A percentile compares a stretch with the other conserved stretches of the same genome.
Conservation (phyloP, 306 rosid genomes). For the Rubus idaeus region DNA sequence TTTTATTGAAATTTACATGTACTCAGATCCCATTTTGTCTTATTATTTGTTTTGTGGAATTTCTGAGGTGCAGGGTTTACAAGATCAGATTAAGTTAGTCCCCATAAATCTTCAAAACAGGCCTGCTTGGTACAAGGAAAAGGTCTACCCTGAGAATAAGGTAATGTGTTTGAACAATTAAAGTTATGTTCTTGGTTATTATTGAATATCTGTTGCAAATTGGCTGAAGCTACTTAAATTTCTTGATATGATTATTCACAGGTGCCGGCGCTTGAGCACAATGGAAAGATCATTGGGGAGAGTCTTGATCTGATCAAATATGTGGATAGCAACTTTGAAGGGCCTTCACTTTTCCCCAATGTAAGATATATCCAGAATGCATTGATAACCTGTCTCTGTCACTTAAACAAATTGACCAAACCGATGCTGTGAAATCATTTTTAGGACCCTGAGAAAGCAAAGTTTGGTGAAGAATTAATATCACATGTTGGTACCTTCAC, state of each 20-base stretch:
- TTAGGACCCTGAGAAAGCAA: conserved; percentile 56
- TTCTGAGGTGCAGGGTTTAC: conserved; percentile 53
- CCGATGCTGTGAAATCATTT: not conserved
- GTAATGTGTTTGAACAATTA: conserved; percentile 21
- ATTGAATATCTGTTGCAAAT: not conserved
- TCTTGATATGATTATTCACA: conserved; percentile 22
- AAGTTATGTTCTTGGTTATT: not conserved
- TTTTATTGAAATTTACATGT: not conserved
- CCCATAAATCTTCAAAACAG: conserved; percentile 58
- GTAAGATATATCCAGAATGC: conserved; percentile 35
- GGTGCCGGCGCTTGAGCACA: conserved; percentile 93
- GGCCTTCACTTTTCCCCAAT: conserved; percentile 54
- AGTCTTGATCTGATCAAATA: conserved; percentile 86
- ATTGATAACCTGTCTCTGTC: not conserved
- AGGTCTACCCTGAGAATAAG: conserved; percentile 65
- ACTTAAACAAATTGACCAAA: not conserved
- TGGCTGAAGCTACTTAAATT: not conserved
- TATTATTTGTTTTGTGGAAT: not conserved
- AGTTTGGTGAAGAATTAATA: conserved; percentile 54
- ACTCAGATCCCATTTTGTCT: not conserved
- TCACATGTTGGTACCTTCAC: conserved; percentile 46
- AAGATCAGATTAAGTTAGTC: conserved; percentile 68
- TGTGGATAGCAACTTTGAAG: conserved; percentile 55
- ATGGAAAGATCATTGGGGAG: conserved; percentile 77
- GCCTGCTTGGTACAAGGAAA: conserved; percentile 88